Evolutionary conservation across 78 protist genomes (phyloP).

Genomic region (Polysphondylium violaceum): DNA sequence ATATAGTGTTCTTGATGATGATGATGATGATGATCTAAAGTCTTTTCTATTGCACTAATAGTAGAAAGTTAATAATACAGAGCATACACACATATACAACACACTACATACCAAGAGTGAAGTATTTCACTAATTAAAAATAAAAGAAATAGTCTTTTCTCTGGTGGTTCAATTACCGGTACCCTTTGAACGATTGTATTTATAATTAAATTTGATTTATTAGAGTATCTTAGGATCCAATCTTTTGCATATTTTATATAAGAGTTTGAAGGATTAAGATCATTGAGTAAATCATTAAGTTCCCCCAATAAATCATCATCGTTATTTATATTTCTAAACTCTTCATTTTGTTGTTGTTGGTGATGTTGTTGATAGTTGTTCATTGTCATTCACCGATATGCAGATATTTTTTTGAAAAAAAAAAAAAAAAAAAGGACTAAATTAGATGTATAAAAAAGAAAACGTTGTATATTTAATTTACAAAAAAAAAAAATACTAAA

Average conservation of each 20-base stretch:
- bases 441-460: no score
- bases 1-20: neutral
- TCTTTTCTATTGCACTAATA: neutral
- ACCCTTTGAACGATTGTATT: neutral
- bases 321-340: no score
- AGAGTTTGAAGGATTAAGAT: neutral
- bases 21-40: no score
- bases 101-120: conserved; percentile 24
- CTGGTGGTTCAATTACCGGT: conserved; percentile 3
- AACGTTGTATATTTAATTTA: no score
- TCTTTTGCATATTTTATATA: conserved; percentile 19
- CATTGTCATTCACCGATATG: no score
- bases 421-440: no score
- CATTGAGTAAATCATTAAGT: conserved; percentile 14
- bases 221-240: conserved; percentile 15
- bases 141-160: conserved; percentile 6
- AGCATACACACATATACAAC: neutral
- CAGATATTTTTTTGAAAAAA: no score
- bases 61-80: neutral
- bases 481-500: no score
- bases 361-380: neutral
- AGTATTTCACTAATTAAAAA: conserved; percentile 25
- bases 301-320: neutral
- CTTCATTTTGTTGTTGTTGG: conserved; percentile 9
- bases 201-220: neutral